Percentiles rank a stretch among this genome's conserved stretches.
phyloP scores from a whole-genome alignment of 1,139 yeast genomes.

The Kluyveromyces sp. region DNA sequence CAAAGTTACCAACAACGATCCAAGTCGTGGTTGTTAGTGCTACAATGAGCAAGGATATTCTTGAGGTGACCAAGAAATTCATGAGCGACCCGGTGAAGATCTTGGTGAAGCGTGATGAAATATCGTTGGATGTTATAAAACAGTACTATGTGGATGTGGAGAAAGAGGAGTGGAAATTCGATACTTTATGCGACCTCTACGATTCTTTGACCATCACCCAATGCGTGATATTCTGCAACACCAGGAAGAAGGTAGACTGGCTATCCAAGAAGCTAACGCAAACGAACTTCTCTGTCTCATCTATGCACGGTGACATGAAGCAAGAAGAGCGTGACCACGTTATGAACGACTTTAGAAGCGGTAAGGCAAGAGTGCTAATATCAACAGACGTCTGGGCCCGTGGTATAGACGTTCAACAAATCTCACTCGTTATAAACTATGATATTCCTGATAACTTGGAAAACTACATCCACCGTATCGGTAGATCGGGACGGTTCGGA shows the following conservation, averaged over 20 bases:
- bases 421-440: slow-evolving; percentile 88
- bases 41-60: slow-evolving; percentile 77
- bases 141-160: slow-evolving; percentile 84
- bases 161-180: slow-evolving; percentile 93
- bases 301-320: slow-evolving; percentile 97
- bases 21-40: slow-evolving; percentile 96
- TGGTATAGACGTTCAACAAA: slow-evolving; percentile 96
- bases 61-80: slow-evolving; percentile 79
- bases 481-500: slow-evolving; percentile 93
- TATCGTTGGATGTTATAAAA: slow-evolving; percentile 81
- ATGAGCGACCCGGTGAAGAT: slow-evolving; percentile 88
- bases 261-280: slow-evolving; percentile 66
- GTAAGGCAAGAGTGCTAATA: slow-evolving; percentile 74
- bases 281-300: slow-evolving; percentile 79
- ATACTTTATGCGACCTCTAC: slow-evolving; percentile 84
- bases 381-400: slow-evolving; percentile 98
- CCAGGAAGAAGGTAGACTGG: slow-evolving; percentile 90
- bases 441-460: slow-evolving; percentile 82
- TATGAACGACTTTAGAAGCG: slow-evolving; percentile 79
- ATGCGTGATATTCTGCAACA: slow-evolving; percentile 93
- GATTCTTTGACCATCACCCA: slow-evolving; percentile 93
- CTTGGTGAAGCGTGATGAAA: slow-evolving; percentile 81
- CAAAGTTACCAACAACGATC: slow-evolving; percentile 65
- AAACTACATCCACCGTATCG: slow-evolving; percentile 89
- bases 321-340: slow-evolving; percentile 85